Percentiles rank a stretch among this genome's conserved stretches.
Conservation (phyloP, 805 yeast genomes). For the Wickerhamiella azymoides region DNA sequence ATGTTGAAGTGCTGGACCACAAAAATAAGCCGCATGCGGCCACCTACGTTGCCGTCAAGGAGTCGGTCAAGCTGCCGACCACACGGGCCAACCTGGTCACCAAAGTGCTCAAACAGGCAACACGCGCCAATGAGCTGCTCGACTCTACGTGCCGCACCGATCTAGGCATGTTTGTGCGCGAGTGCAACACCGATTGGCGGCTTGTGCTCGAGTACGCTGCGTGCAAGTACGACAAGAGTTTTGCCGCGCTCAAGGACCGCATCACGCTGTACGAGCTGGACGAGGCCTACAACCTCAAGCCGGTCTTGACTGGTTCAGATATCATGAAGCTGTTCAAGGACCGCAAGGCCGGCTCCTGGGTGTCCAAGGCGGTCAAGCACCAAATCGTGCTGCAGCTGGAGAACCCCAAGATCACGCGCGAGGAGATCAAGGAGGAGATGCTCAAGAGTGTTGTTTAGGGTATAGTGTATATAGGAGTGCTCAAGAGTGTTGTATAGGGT, state of each 20-base stretch:
- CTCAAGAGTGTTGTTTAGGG: background rate
- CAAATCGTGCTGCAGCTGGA: slow-evolving; percentile 2
- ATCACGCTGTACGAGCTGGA: slow-evolving; percentile 28
- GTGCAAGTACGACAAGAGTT: slow-evolving; percentile 23
- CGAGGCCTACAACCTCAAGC: slow-evolving; percentile 39
- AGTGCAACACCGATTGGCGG: slow-evolving; percentile 39
- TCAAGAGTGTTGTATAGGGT: background rate
- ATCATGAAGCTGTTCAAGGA: slow-evolving; percentile 34
- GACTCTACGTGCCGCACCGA: slow-evolving; percentile 25
- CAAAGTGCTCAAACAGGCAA: slow-evolving; percentile 28
- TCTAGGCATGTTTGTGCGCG: slow-evolving; percentile 45
- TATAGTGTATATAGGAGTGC: background rate
- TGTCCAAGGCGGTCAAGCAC: slow-evolving; percentile 27
- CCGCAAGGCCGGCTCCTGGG: slow-evolving; percentile 79
- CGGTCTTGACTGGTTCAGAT: slow-evolving; percentile 59
- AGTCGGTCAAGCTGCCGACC: slow-evolving; percentile 55
- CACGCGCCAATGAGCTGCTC: slow-evolving; percentile 22
- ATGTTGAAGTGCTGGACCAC: slow-evolving; percentile 27
- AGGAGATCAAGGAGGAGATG: background rate
- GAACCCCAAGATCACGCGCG: background rate
- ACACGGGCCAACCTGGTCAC: slow-evolving; percentile 40
- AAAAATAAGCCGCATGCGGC: slow-evolving; percentile 30
- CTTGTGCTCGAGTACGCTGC: slow-evolving; percentile 29
- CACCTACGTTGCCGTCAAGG: slow-evolving; percentile 41
- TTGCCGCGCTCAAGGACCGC: slow-evolving; percentile 19